These are phyloP conservation scores for Lactifluus piperatus DNA, from an alignment of 768 basidiomycete genomes.

Conservation along the genomic window DNA sequence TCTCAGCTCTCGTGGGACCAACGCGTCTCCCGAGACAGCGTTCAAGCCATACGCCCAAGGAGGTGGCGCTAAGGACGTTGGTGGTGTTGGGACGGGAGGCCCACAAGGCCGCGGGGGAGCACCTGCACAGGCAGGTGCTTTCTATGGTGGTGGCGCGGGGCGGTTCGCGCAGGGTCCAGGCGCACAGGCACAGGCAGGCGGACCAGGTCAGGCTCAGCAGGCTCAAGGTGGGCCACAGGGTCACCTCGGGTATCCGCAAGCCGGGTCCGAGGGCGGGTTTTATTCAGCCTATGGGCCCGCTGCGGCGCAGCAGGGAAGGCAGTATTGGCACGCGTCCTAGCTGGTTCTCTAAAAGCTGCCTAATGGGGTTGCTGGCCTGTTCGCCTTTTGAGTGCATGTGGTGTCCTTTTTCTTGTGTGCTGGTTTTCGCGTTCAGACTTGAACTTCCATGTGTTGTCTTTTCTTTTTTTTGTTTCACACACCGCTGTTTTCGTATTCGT, in stretches of 20 bases:
- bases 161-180: conserved; percentile 34
- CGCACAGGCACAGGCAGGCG: conserved; percentile 39
- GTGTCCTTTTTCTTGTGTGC: conserved; percentile 2
- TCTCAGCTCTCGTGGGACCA: conserved; percentile 41
- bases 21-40: conserved; percentile 58
- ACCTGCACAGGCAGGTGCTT: conserved; percentile 40
- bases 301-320: conserved; percentile 33
- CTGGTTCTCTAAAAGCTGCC: background rate
- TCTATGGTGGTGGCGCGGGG: conserved; percentile 33
- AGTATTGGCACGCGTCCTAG: conserved; percentile 33
- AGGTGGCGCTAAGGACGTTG: conserved; percentile 37
- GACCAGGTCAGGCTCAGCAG: conserved; percentile 33
- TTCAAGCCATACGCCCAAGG: conserved; percentile 76
- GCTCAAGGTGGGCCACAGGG: conserved; percentile 40
- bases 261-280: conserved; percentile 50
- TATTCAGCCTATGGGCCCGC: conserved; percentile 50
- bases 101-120: conserved; percentile 36
- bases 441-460: conserved; percentile 6
- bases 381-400: background rate
- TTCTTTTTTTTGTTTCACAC: conserved; percentile 16
- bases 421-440: conserved; percentile 4
- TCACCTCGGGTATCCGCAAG: conserved; percentile 56
- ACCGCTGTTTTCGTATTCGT: conserved; percentile 20
- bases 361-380: background rate
- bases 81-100: conserved; percentile 33